These are phyloP conservation scores for Fusarium nisikadoi DNA, from an alignment of 2,329 filamentous ascomycete species.

Conservation along the genomic window DNA sequence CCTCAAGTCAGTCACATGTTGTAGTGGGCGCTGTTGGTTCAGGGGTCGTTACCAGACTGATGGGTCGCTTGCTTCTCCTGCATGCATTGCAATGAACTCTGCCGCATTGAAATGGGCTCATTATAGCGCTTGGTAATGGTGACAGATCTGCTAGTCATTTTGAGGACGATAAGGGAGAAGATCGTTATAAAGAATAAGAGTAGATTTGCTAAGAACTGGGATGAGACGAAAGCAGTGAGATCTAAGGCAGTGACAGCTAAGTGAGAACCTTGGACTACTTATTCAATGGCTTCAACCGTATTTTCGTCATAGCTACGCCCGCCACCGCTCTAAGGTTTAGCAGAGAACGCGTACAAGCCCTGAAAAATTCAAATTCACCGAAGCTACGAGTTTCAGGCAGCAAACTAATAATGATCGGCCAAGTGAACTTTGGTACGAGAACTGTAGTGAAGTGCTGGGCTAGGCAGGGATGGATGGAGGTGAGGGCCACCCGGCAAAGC, in stretches of 20 bases:
- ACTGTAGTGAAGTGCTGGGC: background rate
- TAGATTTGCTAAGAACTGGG: background rate
- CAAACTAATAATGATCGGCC: slow-evolving; percentile 10
- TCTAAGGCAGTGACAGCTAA: background rate
- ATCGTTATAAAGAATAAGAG: background rate
- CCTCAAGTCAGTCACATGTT: slow-evolving; percentile 19
- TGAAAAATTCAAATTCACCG: slow-evolving; percentile 1
- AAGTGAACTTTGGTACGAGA: background rate
- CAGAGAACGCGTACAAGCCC: background rate
- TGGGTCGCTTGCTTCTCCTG: slow-evolving; percentile 5
- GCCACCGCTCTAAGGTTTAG: background rate
- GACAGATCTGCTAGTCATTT: slow-evolving; percentile 16
- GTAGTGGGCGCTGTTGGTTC: slow-evolving; percentile 1
- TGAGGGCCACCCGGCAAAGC: background rate
- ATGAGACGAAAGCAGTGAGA: background rate
- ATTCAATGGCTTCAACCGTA: background rate
- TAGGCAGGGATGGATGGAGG: slow-evolving; percentile 1
- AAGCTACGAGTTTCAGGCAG: slow-evolving; percentile 9
- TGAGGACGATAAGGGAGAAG: background rate
- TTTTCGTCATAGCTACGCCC: background rate
- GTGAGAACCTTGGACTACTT: slow-evolving; percentile 16
- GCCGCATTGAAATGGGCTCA: background rate
- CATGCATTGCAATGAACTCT: background rate
- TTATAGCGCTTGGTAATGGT: slow-evolving; percentile 9
- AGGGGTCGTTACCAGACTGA: slow-evolving; percentile 28